Percentiles rank a stretch among this genome's conserved stretches.
phyloP scores from a whole-genome alignment of 257 asterid species.

The Nicotiana sylvestris region DNA sequence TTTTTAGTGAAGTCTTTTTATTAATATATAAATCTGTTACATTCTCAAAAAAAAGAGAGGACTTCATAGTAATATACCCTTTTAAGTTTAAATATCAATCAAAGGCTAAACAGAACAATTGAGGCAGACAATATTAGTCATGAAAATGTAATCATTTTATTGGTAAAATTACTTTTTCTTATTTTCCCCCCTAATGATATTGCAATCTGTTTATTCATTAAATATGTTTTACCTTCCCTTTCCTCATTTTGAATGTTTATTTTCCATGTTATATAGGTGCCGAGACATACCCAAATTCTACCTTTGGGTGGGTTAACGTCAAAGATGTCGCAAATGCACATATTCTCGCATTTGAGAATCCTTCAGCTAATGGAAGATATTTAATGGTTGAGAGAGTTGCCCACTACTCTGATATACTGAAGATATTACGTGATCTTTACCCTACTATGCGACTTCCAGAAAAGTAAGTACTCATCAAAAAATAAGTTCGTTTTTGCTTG shows the following conservation, averaged over 20 bases:
- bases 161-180: neutral
- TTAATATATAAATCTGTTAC: too few species aligned
- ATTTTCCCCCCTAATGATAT: neutral
- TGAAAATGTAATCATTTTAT: neutral
- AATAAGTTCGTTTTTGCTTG: neutral
- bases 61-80: neutral
- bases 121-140: neutral
- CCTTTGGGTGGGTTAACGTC: slow-evolving; percentile 61
- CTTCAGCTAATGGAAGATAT: slow-evolving; percentile 67
- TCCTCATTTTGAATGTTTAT: neutral
- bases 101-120: neutral
- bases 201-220: neutral
- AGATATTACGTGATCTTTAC: slow-evolving; percentile 41
- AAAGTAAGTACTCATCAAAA: slow-evolving; percentile 40
- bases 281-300: slow-evolving; percentile 45
- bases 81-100: neutral
- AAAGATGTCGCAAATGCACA: slow-evolving; percentile 77
- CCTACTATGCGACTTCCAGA: slow-evolving; percentile 52
- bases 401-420: slow-evolving; percentile 49
- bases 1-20: too few species aligned
- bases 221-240: neutral
- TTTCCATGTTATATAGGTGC: slow-evolving; percentile 43
- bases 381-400: slow-evolving; percentile 49
- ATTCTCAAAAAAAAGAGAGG: neutral
- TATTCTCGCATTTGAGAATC: slow-evolving; percentile 58